Evolutionary conservation across 345 rosid species (phyloP).

Genomic region (Anacardium occidentale): DNA sequence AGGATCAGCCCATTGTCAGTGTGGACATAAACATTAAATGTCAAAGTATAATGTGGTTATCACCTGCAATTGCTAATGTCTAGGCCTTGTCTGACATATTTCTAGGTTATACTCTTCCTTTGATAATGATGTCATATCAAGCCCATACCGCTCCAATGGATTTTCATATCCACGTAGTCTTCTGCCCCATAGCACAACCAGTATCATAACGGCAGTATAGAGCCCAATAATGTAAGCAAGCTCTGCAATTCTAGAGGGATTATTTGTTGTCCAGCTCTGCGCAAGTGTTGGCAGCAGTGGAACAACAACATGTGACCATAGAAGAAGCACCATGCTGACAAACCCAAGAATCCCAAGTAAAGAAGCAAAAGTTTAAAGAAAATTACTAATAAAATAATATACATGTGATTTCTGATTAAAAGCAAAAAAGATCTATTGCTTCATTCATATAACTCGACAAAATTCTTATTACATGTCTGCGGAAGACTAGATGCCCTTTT

Average conservation of each 20-base stretch:
- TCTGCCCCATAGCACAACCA: slow-evolving; percentile 80
- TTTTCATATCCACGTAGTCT: slow-evolving; percentile 74
- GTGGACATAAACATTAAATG: not conserved
- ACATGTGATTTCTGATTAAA: not conserved
- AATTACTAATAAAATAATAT: not conserved
- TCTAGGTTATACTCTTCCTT: slow-evolving; percentile 42
- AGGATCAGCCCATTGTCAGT: slow-evolving; percentile 1
- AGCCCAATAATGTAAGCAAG: slow-evolving; percentile 75
- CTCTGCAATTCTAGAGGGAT: slow-evolving; percentile 64
- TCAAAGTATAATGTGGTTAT: not conserved
- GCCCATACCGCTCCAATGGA: slow-evolving; percentile 72
- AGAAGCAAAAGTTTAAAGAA: slow-evolving; percentile 13
- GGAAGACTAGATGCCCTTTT: not conserved
- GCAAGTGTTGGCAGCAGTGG: slow-evolving; percentile 86
- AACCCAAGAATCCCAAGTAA: slow-evolving; percentile 67
- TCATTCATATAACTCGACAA: not conserved
- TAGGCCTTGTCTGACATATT: slow-evolving; percentile 11
- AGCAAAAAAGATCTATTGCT: not conserved
- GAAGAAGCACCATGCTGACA: slow-evolving; percentile 68
- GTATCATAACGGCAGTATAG: slow-evolving; percentile 66
- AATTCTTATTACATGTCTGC: not conserved
- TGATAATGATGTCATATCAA: slow-evolving; percentile 52
- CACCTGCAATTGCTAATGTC: not conserved
- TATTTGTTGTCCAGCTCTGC: slow-evolving; percentile 70
- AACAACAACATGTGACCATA: slow-evolving; percentile 83